Conservation (phyloP, 78 protist species). For the Pelomyxa schiedti region DNA sequence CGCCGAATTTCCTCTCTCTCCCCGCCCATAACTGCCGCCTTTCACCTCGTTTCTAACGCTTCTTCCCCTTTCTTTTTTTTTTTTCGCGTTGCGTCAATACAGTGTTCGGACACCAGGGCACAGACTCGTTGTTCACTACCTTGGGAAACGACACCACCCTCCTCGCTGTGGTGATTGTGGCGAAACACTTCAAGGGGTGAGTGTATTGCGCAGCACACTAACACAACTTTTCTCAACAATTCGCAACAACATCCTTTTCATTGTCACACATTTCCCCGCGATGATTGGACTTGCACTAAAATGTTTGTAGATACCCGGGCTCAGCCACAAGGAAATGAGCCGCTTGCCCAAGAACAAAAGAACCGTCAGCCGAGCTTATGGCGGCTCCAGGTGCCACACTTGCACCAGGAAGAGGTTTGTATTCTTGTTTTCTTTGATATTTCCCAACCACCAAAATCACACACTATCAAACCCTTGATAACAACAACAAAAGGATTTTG, state of each 20-base stretch:
- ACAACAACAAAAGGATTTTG: slow-evolving; percentile 52
- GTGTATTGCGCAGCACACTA: too few relatives aligned
- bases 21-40: background rate
- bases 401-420: slow-evolving; percentile 60
- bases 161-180: background rate
- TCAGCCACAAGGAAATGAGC: slow-evolving; percentile 18
- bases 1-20: background rate
- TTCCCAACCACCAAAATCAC: too few relatives aligned
- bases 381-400: slow-evolving; percentile 58
- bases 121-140: background rate
- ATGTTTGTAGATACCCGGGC: slow-evolving; percentile 17
- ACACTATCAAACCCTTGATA: too few relatives aligned
- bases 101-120: slow-evolving; percentile 64
- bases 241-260: too few relatives aligned
- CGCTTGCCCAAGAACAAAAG: slow-evolving; percentile 29
- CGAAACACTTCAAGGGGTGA: too few relatives aligned
- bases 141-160: background rate
- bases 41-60: too few relatives aligned
- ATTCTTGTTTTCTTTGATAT: background rate
- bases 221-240: too few relatives aligned
- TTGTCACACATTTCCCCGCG: too few relatives aligned
- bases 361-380: slow-evolving; percentile 77
- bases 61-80: background rate
- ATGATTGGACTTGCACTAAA: too few relatives aligned
- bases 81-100: background rate